Evolutionary conservation across 108 stramenopile species (phyloP).

Genomic region (Chaetoceros tenuissimus): DNA sequence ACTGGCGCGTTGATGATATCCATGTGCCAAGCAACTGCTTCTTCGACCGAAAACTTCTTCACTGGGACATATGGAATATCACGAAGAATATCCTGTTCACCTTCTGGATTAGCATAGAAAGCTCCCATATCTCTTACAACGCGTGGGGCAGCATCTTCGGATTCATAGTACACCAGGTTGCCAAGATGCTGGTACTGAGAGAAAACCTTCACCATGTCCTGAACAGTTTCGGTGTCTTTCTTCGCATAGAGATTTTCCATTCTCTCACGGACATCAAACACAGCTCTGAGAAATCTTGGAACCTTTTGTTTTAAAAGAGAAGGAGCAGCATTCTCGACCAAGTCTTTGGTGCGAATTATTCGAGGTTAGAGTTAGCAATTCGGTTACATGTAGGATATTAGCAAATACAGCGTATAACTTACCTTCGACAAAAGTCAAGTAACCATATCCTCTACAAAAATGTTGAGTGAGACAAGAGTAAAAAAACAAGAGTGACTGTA

Average conservation of each 20-base stretch:
- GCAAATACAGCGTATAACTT: neutral
- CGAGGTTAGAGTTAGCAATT: no score
- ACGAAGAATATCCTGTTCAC: neutral
- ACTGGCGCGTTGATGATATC: no score
- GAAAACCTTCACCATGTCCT: neutral
- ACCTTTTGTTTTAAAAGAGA: no score
- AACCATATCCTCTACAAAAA: slow-evolving; percentile 1
- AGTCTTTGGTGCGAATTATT: no score
- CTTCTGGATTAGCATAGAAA: neutral
- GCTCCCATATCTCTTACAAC: slow-evolving; percentile 1
- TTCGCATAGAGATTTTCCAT: neutral
- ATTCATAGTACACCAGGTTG: neutral
- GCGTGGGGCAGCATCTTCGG: neutral
- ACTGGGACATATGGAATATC: neutral
- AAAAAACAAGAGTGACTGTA: no score
- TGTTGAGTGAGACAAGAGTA: no score
- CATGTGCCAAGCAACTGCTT: no score
- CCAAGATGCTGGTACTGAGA: slow-evolving; percentile 1
- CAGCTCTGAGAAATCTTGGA: neutral
- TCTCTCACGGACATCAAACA: neutral
- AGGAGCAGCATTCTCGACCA: neutral
- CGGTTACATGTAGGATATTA: no score
- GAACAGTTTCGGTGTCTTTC: neutral
- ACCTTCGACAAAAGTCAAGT: neutral
- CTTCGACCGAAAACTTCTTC: no score